These are phyloP conservation scores for Linnemannia schmuckeri DNA, from an alignment of 192 early-diverging fungal genomes.

Conservation along the genomic window DNA sequence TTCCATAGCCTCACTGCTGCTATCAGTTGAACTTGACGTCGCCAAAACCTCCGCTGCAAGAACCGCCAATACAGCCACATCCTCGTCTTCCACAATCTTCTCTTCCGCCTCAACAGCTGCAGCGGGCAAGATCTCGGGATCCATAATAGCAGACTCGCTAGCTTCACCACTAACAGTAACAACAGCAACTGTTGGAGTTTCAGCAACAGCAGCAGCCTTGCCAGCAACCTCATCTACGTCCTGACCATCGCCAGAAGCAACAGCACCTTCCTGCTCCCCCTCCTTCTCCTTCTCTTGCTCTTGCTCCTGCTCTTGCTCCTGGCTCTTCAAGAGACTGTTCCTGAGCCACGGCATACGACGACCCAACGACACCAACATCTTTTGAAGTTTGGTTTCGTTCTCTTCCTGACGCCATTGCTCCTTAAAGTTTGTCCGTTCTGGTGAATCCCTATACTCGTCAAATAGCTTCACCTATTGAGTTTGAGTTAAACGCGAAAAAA, in stretches of 20 bases:
- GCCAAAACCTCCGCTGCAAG: background rate
- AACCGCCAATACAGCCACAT: too few species aligned
- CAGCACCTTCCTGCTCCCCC: background rate
- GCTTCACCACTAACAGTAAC: background rate
- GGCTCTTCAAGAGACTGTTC: conserved; percentile 41
- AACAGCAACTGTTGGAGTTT: background rate
- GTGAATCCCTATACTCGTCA: conserved; percentile 64
- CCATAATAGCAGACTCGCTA: background rate
- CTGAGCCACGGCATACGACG: conserved; percentile 82
- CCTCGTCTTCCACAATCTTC: background rate
- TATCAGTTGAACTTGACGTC: background rate
- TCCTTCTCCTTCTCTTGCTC: background rate
- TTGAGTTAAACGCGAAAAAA: background rate
- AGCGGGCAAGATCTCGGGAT: background rate
- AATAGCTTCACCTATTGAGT: conserved; percentile 66
- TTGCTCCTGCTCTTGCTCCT: background rate
- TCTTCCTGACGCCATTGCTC: conserved; percentile 83
- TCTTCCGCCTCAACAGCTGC: background rate
- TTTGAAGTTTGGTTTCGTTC: conserved; percentile 75
- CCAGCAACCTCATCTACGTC: background rate
- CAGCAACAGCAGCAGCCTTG: background rate
- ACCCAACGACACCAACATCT: conserved; percentile 76
- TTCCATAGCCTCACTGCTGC: conserved; percentile 7
- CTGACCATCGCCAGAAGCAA: background rate
- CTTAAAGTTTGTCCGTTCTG: conserved; percentile 72